Percentiles rank a stretch among this genome's conserved stretches.
Conservation (phyloP, 805 yeast species). For the Starmerella sp. region DNA sequence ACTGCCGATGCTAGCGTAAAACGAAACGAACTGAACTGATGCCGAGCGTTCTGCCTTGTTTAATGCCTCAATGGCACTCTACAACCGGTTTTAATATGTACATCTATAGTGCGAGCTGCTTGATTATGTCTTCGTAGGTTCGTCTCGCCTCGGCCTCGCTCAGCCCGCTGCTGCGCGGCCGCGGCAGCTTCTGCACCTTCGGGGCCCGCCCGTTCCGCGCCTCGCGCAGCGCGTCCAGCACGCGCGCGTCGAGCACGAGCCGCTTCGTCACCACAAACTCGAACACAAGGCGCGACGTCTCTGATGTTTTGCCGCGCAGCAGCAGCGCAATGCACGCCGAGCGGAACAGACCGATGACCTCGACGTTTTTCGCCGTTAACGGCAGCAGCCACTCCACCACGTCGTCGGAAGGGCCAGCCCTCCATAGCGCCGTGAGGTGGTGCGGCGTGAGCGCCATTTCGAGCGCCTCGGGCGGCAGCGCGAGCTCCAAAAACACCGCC, state of each 20-base stretch:
- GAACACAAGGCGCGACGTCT: not conserved
- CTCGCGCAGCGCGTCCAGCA: not conserved
- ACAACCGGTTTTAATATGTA: not conserved
- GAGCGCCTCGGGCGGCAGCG: slow-evolving; percentile 11
- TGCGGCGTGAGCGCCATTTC: slow-evolving; percentile 3
- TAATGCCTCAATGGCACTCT: too few relatives aligned
- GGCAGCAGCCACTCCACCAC: slow-evolving; percentile 17
- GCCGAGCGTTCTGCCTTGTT: too few relatives aligned
- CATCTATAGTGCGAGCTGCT: not conserved
- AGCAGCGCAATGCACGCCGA: slow-evolving; percentile 4
- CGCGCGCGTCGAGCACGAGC: not conserved
- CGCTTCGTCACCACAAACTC: slow-evolving; percentile 2
- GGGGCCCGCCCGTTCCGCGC: not conserved
- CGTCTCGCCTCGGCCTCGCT: not conserved
- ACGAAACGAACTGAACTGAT: too few relatives aligned
- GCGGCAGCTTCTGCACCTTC: not conserved
- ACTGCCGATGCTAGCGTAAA: too few relatives aligned
- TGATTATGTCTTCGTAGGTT: not conserved
- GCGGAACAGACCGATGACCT: slow-evolving; percentile 11
- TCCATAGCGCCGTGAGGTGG: slow-evolving; percentile 15
- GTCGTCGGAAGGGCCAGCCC: slow-evolving; percentile 2
- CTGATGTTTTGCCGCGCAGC: not conserved
- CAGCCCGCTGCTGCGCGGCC: not conserved
- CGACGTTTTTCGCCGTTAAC: slow-evolving; percentile 2
- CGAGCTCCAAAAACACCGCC: slow-evolving; percentile 6